Base-by-base conservation (phyloP, 352 stramenopile genomes). In the Globisporangium sylvaticum region DNA sequence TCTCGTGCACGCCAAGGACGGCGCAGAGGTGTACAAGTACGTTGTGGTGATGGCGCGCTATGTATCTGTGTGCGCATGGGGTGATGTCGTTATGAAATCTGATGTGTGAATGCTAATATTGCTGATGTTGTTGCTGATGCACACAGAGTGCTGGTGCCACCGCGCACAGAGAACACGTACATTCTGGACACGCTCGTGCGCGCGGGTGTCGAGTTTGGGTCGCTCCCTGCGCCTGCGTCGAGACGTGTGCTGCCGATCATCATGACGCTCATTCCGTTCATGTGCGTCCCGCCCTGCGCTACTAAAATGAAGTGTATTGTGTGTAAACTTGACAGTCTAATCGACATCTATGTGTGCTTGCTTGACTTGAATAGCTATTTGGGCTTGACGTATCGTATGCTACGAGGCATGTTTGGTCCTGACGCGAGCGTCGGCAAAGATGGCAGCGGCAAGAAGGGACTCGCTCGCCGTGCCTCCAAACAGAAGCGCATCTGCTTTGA, bases 321-420 rank as follows among this genome's bases (percentile, higher is more conserved):
- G n/a, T 54, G 52, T 58, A 15, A 20, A n/a, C n/a, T n/a, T n/a
- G n/a, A n/a, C n/a, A 37, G 25, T 48, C 37, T 25, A 54, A 39
- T 18, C 6, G 54, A 29, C 8, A 10, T 56, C 3, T 24, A 24
- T 20, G 18, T 34, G 56, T 60, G 5, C 15, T 65, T 15, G 37
- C 37, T 44, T 57, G 14, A 58, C 25, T 52, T n/a, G 22, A 32
- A 32, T 31, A 89, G 78, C n/a, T 95, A 95, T 70, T 70, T 95
- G 53, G 86, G 79, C 7, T 75, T 95, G 39, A 95, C 85, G 10
- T 95, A 95, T 68, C 86, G 86, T 42, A 94, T 95, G 85, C 71
- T 95, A 22, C 75, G 81, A 20, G 74, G 78, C 0, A 85, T 95
- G 65, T 90, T 87, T 63, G 75, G 79, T 15, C 64, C 70, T 9